A percentile compares a stretch with the other conserved stretches of the same genome.
Conservation (phyloP, 1,284 basidiomycete genomes). For the Rhodotorula sp. region DNA sequence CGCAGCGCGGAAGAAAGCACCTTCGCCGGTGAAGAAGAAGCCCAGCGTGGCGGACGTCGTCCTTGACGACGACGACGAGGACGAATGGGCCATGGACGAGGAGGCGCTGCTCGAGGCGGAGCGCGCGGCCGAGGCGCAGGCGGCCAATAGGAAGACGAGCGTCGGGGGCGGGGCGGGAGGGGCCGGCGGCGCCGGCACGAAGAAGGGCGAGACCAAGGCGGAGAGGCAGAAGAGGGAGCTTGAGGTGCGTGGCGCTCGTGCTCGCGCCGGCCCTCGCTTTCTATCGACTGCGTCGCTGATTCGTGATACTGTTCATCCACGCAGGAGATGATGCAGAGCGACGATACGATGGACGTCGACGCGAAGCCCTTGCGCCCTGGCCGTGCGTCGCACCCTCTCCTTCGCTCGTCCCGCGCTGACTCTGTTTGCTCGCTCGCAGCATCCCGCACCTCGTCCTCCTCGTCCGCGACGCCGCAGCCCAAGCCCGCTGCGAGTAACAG, state of each 20-base stretch:
- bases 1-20: conserved; percentile 14
- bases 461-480: background rate
- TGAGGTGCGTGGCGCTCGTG: conserved; percentile 13
- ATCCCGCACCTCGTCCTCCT: conserved; percentile 7
- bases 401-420: too few relatives aligned
- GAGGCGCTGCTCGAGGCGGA: conserved; percentile 23
- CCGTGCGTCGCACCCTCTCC: background rate
- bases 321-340: conserved; percentile 28
- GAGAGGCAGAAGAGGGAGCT: conserved; percentile 26
- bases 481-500: background rate
- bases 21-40: background rate
- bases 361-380: background rate
- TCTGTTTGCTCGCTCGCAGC: background rate
- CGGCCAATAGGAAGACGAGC: background rate
- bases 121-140: conserved; percentile 16
- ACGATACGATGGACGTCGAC: conserved; percentile 22
- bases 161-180: background rate
- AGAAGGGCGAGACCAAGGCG: conserved; percentile 9
- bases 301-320: background rate
- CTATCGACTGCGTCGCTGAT: background rate
- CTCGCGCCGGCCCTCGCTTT: background rate
- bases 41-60: background rate
- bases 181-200: background rate
- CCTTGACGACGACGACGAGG: conserved; percentile 15
- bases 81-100: conserved; percentile 32